phyloP scores from a whole-genome alignment of 2,329 filamentous ascomycete species.

The Aaosphaeria arxii region DNA sequence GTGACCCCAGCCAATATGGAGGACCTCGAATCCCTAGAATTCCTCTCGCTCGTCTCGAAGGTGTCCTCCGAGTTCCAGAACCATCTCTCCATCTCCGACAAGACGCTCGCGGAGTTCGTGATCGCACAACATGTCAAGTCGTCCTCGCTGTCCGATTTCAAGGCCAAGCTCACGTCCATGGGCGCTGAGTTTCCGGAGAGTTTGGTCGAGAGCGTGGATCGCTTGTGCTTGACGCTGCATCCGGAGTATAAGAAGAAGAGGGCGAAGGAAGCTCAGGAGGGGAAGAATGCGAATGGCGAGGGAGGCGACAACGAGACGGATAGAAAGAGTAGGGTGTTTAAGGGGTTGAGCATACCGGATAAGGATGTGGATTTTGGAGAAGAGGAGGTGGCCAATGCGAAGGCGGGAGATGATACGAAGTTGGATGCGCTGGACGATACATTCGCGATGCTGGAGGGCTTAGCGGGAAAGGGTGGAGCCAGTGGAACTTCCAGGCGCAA shows the following conservation, averaged over 20 bases:
- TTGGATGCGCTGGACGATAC: constrained; percentile 85
- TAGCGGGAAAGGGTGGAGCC: constrained; percentile 53
- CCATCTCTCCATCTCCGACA: constrained; percentile 86
- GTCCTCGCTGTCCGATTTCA: constrained; percentile 69
- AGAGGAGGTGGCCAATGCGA: constrained; percentile 44
- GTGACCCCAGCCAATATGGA: constrained; percentile 61
- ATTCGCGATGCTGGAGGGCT: constrained; percentile 80
- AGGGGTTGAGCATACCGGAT: constrained; percentile 83
- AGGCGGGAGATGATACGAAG: constrained; percentile 34
- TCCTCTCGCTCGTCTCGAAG: constrained; percentile 90
- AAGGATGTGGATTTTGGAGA: constrained; percentile 56
- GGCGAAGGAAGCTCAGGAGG: constrained; percentile 16
- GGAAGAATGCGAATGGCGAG: constrained; percentile 34
- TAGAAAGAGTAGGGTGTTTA: constrained; percentile 85
- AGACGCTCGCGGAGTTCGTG: constrained; percentile 93
- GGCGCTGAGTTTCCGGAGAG: constrained; percentile 82
- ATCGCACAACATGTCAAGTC: constrained; percentile 85
- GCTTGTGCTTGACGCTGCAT: constrained; percentile 84
- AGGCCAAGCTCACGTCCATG: constrained; percentile 68
- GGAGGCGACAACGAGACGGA: constrained; percentile 56
- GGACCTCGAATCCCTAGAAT: constrained; percentile 85
- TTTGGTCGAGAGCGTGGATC: constrained; percentile 87
- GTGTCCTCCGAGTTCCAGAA: constrained; percentile 94
- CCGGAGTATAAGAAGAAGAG: constrained; percentile 72
- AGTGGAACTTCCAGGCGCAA: constrained; percentile 28